Conservation (phyloP, 1,284 basidiomycete genomes). For the Puccinia novopanici region DNA sequence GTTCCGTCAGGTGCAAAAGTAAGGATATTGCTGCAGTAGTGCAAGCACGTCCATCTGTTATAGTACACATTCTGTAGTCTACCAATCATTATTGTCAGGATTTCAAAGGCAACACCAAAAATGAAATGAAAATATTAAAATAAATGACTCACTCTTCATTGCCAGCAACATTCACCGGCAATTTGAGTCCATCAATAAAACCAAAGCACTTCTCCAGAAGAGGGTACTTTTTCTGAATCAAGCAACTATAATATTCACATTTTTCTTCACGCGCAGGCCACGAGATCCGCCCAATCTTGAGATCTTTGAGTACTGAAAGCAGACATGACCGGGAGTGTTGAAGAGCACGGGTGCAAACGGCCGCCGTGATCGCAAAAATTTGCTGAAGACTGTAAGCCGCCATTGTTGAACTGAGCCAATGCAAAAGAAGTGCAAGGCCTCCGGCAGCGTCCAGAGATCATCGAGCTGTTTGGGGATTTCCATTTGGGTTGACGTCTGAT, state of each 20-base stretch:
- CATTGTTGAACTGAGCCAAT: constrained; percentile 1
- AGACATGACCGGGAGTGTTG: background rate
- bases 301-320: background rate
- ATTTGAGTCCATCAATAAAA: constrained; percentile 10
- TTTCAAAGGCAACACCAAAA: too few relatives aligned
- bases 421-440: background rate
- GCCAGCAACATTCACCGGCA: background rate
- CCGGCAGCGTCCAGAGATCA: background rate
- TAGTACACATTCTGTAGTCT: background rate
- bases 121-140: background rate
- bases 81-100: too few relatives aligned
- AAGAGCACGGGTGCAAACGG: background rate
- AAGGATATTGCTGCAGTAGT: background rate
- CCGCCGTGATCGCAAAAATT: background rate
- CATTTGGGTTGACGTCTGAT: background rate
- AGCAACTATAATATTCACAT: background rate
- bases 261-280: background rate
- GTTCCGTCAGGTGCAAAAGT: background rate
- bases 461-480: background rate
- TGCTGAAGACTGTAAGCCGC: background rate
- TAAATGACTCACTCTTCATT: background rate
- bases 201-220: constrained; percentile 5
- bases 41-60: background rate
- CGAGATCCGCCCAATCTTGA: background rate
- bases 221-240: constrained; percentile 2